Conservation (phyloP, 805 yeast genomes). For the Monosporozyma solicola region DNA sequence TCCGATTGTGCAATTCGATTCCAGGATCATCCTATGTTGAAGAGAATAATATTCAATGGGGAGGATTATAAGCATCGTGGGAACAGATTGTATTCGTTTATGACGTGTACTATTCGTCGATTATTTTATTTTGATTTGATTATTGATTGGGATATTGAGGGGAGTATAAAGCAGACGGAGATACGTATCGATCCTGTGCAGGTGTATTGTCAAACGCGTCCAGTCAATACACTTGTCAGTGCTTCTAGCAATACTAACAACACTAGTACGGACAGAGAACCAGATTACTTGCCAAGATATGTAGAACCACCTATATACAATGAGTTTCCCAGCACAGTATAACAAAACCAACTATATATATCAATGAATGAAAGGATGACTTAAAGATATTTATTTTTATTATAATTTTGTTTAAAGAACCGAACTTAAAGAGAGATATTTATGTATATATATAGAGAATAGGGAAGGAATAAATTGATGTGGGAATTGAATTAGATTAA, state of each 20-base stretch:
- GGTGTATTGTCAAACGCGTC: conserved; percentile 14
- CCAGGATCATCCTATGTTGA: conserved; percentile 15
- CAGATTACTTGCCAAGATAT: conserved; percentile 19
- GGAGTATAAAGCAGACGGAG: conserved; percentile 16
- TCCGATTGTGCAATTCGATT: conserved; percentile 19
- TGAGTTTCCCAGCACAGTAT: conserved; percentile 4
- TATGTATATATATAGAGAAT: neutral
- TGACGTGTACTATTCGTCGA: conserved; percentile 24
- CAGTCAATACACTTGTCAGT: no score
- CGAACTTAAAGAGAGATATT: neutral
- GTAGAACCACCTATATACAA: conserved; percentile 23
- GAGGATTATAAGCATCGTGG: conserved; percentile 29
- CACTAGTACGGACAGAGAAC: neutral
- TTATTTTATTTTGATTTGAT: conserved; percentile 22
- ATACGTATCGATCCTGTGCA: conserved; percentile 18
- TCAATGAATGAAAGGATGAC: neutral
- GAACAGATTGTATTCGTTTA: conserved; percentile 25
- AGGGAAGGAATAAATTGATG: neutral
- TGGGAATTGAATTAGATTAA: conserved; percentile 11
- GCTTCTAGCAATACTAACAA: neutral
- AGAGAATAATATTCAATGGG: conserved; percentile 21
- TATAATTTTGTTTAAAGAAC: neutral
- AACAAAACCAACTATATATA: no score
- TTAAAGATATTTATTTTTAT: neutral
- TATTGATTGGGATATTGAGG: conserved; percentile 21